Conservation (phyloP, 2,329 filamentous ascomycete species). For the Raffaelea ambrosiae region DNA sequence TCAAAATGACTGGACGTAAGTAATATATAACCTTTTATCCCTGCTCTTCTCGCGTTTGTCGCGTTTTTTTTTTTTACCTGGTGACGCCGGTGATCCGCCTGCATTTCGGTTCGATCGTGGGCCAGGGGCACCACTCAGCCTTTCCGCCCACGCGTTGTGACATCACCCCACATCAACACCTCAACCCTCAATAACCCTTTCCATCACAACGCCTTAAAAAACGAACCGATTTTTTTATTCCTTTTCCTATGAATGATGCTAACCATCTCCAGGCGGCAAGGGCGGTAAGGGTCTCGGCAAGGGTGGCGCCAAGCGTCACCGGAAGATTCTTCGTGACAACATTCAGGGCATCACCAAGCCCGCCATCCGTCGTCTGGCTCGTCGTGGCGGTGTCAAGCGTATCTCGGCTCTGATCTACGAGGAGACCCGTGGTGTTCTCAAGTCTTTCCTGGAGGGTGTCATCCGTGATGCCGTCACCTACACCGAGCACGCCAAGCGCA, state of each 20-base stretch:
- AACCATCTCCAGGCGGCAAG: slow-evolving; percentile 63
- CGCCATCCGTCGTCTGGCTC: slow-evolving; percentile 94
- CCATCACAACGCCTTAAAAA: neutral
- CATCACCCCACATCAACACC: neutral
- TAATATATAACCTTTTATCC: slow-evolving; percentile 16
- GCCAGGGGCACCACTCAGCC: neutral
- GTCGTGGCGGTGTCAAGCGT: slow-evolving; percentile 99
- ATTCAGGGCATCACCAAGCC: slow-evolving; percentile 99
- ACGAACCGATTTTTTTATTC: neutral
- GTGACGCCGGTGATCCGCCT: neutral
- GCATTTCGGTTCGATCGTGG: neutral
- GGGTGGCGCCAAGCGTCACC: slow-evolving; percentile 96
- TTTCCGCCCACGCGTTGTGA: neutral
- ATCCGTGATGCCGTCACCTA: slow-evolving; percentile 72
- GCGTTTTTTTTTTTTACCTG: neutral
- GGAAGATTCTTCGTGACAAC: slow-evolving; percentile 99
- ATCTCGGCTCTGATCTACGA: slow-evolving; percentile 88
- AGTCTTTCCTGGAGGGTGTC: slow-evolving; percentile 70
- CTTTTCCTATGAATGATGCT: slow-evolving; percentile 28
- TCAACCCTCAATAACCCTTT: neutral
- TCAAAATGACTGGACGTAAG: slow-evolving; percentile 69
- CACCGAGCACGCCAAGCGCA: slow-evolving; percentile 74
- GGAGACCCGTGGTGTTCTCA: slow-evolving; percentile 68
- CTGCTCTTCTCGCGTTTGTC: neutral
- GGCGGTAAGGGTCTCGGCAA: slow-evolving; percentile 97